Evolutionary conservation across 2,329 filamentous ascomycete genomes (phyloP).

Genomic region (Pyrenophora teres): DNA sequence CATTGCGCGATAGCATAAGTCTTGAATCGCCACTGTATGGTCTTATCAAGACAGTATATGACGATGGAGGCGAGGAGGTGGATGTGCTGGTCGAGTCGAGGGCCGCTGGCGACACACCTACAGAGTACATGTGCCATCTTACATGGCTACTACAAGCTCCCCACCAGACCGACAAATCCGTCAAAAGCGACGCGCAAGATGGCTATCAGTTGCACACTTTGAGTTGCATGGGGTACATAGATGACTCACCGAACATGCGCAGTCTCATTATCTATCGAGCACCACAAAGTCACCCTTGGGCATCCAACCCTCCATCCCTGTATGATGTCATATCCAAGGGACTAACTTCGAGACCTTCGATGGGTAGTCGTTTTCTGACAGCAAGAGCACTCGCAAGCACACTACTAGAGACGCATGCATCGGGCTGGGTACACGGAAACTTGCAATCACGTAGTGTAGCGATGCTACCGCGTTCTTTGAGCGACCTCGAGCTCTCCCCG

Average conservation of each 20-base stretch:
- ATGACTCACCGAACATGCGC: constrained; percentile 16
- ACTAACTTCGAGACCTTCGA: constrained; percentile 1
- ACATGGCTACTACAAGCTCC: constrained; percentile 21
- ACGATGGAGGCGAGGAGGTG: constrained; percentile 11
- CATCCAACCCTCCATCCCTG: constrained; percentile 14
- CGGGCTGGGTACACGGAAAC: constrained; percentile 19
- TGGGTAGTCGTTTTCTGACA: constrained; percentile 12
- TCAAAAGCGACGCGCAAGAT: constrained; percentile 3
- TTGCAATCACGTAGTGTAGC: constrained; percentile 15
- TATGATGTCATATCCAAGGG: constrained; percentile 16
- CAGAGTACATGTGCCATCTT: constrained; percentile 17
- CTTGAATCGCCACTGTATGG: not conserved
- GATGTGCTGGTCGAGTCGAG: constrained; percentile 64
- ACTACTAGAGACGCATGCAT: constrained; percentile 16
- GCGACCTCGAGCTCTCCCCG: constrained; percentile 15
- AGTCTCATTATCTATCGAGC: constrained; percentile 16
- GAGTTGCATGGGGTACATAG: constrained; percentile 19
- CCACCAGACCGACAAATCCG: constrained; percentile 1
- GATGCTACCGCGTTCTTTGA: constrained; percentile 14
- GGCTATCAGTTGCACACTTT: constrained; percentile 19
- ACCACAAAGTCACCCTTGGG: constrained; percentile 18
- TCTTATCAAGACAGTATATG: constrained; percentile 18
- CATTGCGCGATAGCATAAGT: constrained; percentile 9
- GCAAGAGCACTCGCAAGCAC: constrained; percentile 14
- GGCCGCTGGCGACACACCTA: constrained; percentile 64